Evolutionary conservation across 1,284 basidiomycete species (phyloP), one percentile per base, ranked within the genome.

Genomic region (Pterula multifida): DNA sequence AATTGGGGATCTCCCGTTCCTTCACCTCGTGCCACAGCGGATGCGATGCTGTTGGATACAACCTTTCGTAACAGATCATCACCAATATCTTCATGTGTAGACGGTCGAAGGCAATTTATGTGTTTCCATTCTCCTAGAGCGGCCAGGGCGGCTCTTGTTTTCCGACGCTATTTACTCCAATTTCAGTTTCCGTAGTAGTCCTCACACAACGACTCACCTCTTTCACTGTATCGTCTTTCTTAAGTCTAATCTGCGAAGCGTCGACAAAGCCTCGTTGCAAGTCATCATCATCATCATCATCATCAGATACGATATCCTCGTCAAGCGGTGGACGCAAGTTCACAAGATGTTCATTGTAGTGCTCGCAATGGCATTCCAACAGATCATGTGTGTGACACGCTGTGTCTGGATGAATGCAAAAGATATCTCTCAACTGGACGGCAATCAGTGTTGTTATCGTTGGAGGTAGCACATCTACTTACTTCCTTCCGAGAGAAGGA

Each of bases 381-480:
- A 93, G 72, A 58, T 94, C 91, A 57, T 96, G 96, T 1, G 95
- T 98, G 53, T 94, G 86, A 66, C 92, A 97, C 2, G 75, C 66
- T 0, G 93, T 95, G 49, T 83, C 70, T 0, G 76, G 68, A 63
- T 95, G 82, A 35, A 97, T 70, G 4, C 82, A 85, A 66, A 98
- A 99, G 56, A 99, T 90, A 61, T 94, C 91, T 46, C 82, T 80
- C 23, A 96, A 75, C 85, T 91, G 54, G 24, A 52, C 17, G 19
- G 32, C 50, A 42, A 46, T 54, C 22, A 50, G 17, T 39, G 32
- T 54, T 36, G 54, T 19, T 52, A 36, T 48, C 21, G 36, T 28
- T 11, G 17, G 36, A 26, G n/a, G 36, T 23, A 46, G 21, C 47
- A 50, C 50, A 45, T 15, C 2, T 9, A 67, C 78, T 53, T 51